Evolutionary conservation across 305 asterid species (phyloP).

Genomic region (Andrographis paniculata): DNA sequence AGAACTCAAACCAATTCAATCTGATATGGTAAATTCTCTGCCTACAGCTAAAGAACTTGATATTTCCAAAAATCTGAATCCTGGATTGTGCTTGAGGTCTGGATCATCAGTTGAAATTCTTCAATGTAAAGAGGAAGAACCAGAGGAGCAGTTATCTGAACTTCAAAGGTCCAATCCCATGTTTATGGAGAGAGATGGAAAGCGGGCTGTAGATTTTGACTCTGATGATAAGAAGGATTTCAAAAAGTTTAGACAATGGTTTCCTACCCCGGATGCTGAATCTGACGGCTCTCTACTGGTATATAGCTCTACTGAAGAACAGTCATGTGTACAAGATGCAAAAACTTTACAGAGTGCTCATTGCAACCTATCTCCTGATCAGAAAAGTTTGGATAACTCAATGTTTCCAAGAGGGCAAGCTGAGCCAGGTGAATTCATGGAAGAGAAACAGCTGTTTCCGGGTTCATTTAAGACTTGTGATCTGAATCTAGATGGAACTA

Average conservation of each 20-base stretch:
- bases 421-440: constrained; percentile 39
- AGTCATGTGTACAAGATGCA: constrained; percentile 34
- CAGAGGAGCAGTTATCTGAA: constrained; percentile 32
- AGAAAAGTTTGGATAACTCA: constrained; percentile 40
- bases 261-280: constrained; percentile 28
- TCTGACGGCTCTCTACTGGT: constrained; percentile 30
- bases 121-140: constrained; percentile 27
- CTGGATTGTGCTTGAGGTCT: constrained; percentile 23
- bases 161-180: constrained; percentile 34
- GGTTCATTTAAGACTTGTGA: constrained; percentile 83
- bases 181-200: constrained; percentile 46
- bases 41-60: constrained; percentile 23
- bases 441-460: constrained; percentile 62
- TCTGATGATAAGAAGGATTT: constrained; percentile 32
- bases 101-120: constrained; percentile 29
- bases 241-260: constrained; percentile 58
- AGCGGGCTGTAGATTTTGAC: constrained; percentile 42
- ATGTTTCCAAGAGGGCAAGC: constrained; percentile 37
- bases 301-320: constrained; percentile 35
- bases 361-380: constrained; percentile 33
- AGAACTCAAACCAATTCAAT: constrained; percentile 25
- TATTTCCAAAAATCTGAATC: constrained; percentile 20
- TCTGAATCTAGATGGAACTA: constrained; percentile 64
- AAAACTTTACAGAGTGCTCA: constrained; percentile 29
- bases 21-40: constrained; percentile 20